Evolutionary conservation across 148 eudicot genomes (phyloP).

Genomic region (Vaccinium vitisidaea): DNA sequence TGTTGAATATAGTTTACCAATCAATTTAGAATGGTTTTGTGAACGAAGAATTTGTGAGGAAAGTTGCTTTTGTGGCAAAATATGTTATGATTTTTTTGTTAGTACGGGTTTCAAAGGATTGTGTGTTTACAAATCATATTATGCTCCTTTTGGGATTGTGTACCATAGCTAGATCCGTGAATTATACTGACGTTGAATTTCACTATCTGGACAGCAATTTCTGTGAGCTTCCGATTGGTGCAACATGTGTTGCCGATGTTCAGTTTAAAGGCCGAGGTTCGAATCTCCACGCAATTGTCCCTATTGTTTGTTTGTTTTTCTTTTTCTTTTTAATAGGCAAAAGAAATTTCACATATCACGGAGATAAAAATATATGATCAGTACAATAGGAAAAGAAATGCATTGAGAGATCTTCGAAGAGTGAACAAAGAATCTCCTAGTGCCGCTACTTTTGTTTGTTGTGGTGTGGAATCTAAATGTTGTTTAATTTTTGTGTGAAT

Average conservation of each 20-base stretch:
- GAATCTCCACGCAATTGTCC: not conserved
- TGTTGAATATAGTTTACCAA: no score
- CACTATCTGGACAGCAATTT: constrained; percentile 53
- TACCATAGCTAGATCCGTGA: not conserved
- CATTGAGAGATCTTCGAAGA: no score
- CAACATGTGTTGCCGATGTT: constrained; percentile 82
- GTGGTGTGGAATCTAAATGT: not conserved
- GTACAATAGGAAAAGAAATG: no score
- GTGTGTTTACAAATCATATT: not conserved
- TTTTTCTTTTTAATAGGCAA: no score
- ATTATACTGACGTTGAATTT: not conserved
- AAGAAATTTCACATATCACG: no score
- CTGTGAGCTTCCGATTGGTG: constrained; percentile 66
- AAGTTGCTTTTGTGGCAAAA: not conserved
- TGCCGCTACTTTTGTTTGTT: not conserved
- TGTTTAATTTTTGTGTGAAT: not conserved
- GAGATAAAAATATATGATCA: no score
- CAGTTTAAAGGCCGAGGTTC: constrained; percentile 86
- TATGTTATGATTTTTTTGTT: not conserved
- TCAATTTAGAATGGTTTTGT: no score
- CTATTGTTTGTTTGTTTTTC: no score
- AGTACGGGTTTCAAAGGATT: not conserved
- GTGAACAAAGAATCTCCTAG: no score
- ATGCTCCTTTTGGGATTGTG: not conserved
- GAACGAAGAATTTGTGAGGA: not conserved